phyloP scores from a whole-genome alignment of 176 grass and related monocot genomes.

The Musa acuminata region DNA sequence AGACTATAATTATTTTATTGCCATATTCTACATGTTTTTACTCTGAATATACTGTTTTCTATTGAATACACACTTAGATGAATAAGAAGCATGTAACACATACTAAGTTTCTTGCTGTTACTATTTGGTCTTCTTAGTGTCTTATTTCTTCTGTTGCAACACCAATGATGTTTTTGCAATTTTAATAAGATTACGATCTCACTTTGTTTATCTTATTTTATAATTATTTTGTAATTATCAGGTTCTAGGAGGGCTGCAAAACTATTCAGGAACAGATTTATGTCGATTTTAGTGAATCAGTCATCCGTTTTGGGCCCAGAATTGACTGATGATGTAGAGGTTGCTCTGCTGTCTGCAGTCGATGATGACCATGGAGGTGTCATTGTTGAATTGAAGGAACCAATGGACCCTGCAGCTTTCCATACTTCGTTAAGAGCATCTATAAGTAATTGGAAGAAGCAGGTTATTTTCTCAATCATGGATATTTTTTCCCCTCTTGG shows the following conservation, averaged over 20 bases:
- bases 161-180: neutral
- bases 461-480: neutral
- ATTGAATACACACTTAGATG: neutral
- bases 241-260: neutral
- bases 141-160: neutral
- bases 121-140: neutral
- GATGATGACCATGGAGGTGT: slow-evolving; percentile 15
- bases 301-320: neutral
- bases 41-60: neutral
- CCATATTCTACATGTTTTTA: neutral
- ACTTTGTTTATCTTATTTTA: too few relatives aligned
- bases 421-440: neutral
- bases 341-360: neutral
- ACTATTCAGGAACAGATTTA: neutral
- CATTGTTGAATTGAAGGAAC: slow-evolving; percentile 5
- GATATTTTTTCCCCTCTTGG: too few relatives aligned
- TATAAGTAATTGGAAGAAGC: neutral
- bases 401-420: slow-evolving; percentile 10
- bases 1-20: too few relatives aligned
- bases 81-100: neutral
- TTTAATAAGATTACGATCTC: neutral
- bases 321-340: neutral
- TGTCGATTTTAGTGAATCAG: neutral
- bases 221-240: neutral
- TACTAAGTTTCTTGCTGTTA: neutral